These are phyloP conservation scores for Astrocystis sublimbata DNA, from an alignment of 495 filamentous ascomycete species.

Conservation along the genomic window DNA sequence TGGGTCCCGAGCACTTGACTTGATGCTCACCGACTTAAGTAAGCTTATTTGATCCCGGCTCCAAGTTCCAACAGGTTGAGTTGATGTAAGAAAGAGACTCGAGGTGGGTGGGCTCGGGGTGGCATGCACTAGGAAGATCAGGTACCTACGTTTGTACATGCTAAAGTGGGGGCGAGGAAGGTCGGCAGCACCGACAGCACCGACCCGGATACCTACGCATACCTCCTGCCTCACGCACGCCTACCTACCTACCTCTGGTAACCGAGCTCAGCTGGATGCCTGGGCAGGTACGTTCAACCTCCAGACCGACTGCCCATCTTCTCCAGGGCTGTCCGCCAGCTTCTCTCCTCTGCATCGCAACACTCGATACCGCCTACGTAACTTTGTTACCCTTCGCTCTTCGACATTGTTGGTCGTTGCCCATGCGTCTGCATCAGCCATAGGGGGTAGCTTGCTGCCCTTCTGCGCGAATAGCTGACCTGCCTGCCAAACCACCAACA, in stretches of 20 bases:
- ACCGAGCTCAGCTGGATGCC: neutral
- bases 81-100: no score
- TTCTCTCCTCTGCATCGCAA: neutral
- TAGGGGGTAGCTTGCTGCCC: constrained; percentile 12
- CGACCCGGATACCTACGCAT: constrained; percentile 2
- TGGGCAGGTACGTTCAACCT: neutral
- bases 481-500: neutral
- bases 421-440: neutral
- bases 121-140: no score
- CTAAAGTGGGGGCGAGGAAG: neutral
- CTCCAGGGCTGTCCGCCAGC: neutral
- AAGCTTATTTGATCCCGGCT: no score
- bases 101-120: no score
- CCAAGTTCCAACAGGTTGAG: no score
- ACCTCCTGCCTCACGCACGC: no score
- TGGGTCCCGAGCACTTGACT: no score
- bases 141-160: neutral
- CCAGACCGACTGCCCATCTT: constrained; percentile 11
- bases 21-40: no score
- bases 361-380: no score
- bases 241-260: constrained; percentile 1
- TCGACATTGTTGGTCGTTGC: neutral
- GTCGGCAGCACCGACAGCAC: neutral
- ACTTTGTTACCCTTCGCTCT: neutral
- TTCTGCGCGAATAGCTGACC: neutral